Percentiles rank a stretch among this genome's conserved stretches.
phyloP scores from a whole-genome alignment of 805 yeast genomes.

The Candida schatavii region DNA sequence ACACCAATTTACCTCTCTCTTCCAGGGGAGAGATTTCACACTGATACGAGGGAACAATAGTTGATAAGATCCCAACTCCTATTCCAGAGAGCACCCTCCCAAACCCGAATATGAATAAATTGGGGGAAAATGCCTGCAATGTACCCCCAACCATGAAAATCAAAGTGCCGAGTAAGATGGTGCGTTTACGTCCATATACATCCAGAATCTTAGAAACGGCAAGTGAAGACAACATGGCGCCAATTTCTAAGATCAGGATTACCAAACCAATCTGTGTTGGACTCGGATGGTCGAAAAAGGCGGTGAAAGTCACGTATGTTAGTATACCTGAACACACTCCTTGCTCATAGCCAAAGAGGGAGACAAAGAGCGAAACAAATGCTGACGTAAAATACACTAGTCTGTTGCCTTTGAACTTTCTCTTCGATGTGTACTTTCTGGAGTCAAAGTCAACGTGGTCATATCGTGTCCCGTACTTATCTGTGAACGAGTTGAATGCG shows the following conservation, averaged over 20 bases:
- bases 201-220: constrained; percentile 77
- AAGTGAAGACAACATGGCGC: constrained; percentile 80
- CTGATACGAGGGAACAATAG: constrained; percentile 85
- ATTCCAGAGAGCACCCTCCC: constrained; percentile 79
- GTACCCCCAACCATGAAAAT: constrained; percentile 78
- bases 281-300: constrained; percentile 69
- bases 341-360: constrained; percentile 46
- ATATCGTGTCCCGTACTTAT: constrained; percentile 34
- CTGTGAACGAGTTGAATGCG: constrained; percentile 14
- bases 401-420: constrained; percentile 36
- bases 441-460: constrained; percentile 36
- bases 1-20: constrained; percentile 79
- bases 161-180: constrained; percentile 77
- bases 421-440: constrained; percentile 27
- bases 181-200: constrained; percentile 70
- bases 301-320: constrained; percentile 67
- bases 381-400: constrained; percentile 45
- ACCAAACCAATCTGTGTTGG: constrained; percentile 78
- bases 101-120: constrained; percentile 55
- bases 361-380: constrained; percentile 42
- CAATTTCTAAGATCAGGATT: constrained; percentile 85
- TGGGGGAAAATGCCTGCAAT: constrained; percentile 61
- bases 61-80: constrained; percentile 83
- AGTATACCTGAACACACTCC: constrained; percentile 90
- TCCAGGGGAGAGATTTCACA: constrained; percentile 87